These are phyloP conservation scores for Aspergillus puulaauensis DNA, from an alignment of 2,329 filamentous ascomycete species.

Conservation along the genomic window DNA sequence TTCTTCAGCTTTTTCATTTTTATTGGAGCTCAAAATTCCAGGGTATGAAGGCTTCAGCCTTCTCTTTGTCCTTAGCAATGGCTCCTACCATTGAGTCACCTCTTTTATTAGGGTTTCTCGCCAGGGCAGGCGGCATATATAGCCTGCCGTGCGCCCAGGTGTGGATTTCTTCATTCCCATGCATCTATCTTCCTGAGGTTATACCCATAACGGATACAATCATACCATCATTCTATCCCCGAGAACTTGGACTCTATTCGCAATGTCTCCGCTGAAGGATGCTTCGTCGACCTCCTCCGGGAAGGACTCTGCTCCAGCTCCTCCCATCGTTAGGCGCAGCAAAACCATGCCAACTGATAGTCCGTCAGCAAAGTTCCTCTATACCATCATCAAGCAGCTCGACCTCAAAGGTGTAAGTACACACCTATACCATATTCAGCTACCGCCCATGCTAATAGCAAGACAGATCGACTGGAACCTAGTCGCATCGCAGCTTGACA, in stretches of 20 bases:
- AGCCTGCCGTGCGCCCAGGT: conserved; percentile 14
- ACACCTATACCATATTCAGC: background rate
- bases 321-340: conserved; percentile 38
- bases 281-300: conserved; percentile 20
- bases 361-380: conserved; percentile 53
- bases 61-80: background rate
- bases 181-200: background rate
- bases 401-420: conserved; percentile 51
- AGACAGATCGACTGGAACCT: conserved; percentile 54
- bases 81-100: background rate
- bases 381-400: conserved; percentile 56
- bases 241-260: background rate
- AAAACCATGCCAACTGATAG: conserved; percentile 50
- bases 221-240: background rate
- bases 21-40: background rate
- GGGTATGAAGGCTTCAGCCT: background rate
- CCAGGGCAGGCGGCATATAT: conserved; percentile 11
- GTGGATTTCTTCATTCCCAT: conserved; percentile 12
- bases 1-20: background rate
- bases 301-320: conserved; percentile 10
- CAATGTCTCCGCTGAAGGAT: background rate
- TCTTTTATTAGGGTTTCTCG: background rate
- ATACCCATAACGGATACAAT: background rate
- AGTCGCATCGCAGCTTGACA: conserved; percentile 50
- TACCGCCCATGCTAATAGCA: conserved; percentile 5